Evolutionary conservation across 345 rosid species (phyloP).

Genomic region (Theobroma cacao): DNA sequence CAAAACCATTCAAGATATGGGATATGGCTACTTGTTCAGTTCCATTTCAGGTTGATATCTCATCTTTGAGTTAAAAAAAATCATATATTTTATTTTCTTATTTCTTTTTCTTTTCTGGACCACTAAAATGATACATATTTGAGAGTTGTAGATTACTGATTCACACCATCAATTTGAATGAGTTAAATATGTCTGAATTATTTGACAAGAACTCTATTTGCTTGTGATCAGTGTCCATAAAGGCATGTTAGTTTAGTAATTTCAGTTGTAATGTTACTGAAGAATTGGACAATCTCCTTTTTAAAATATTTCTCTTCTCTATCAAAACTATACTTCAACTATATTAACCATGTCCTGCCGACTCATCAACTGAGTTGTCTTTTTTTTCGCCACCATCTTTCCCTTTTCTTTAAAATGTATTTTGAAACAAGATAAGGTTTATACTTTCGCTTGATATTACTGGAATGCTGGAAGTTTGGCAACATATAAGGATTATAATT

Average conservation of each 20-base stretch:
- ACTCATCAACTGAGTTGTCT: background rate
- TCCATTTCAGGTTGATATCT: slow-evolving; percentile 45
- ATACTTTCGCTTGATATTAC: background rate
- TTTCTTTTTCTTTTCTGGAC: too few species aligned
- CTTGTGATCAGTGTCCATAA: background rate
- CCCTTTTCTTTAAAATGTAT: background rate
- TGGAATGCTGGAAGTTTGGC: background rate
- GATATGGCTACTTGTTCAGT: slow-evolving; percentile 38
- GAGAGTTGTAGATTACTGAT: background rate
- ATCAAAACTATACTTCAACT: background rate
- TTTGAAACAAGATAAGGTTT: background rate
- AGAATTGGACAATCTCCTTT: background rate
- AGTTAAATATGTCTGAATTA: background rate
- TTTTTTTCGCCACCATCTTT: background rate
- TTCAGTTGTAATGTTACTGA: background rate
- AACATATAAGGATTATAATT: background rate
- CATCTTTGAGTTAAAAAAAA: background rate
- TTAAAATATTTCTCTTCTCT: background rate
- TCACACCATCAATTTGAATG: background rate
- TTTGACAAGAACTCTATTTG: background rate
- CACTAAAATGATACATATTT: too few species aligned
- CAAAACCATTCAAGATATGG: slow-evolving; percentile 64
- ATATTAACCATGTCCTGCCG: background rate
- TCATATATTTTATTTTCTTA: background rate
- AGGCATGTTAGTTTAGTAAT: background rate